Evolutionary conservation across 139 green algal species (phyloP), one percentile per base, ranked within the genome.

Genomic region (Coelastrella sp.): DNA sequence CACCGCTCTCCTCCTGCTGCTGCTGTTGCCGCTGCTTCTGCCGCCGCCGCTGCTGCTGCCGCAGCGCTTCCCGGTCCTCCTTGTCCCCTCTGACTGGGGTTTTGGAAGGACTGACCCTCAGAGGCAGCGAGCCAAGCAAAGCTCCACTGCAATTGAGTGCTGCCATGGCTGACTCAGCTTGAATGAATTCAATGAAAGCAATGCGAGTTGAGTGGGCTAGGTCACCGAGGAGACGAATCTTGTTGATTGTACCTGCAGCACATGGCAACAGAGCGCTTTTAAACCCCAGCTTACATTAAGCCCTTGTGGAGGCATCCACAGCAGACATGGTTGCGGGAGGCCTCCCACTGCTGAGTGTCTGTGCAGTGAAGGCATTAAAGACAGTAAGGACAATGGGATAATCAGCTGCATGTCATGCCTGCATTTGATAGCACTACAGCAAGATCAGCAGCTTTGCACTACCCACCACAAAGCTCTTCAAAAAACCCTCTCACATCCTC

Each of bases 131-230:
- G 5, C 97, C 97, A 25, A 99, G 90, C 72, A 99, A 89, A 1
- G 97, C 96, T 6, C 97, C 97, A 72, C 93, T 98, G 93, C 97
- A 99, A 90, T 98, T 97, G 63, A 99, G 95, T 0, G 98, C 98
- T 11, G 93, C 94, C 83, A 97, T 92, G 0, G 98, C 98, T 75
- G 93, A 94, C 84, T 98, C 96, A 61, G 94, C 94, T 8, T 95
- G 88, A 7, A 87, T 90, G 93, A 99, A 99, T 91, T 99, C 98
- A 8, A 99, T 93, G 91, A 99, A 99, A 0, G 98, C 98, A 68
- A 99, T 99, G 75, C 98, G 96, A 15, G 96, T 98, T 75, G 93
- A 89, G 86, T 99, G 97, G 22, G 97, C 93, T 19, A 95, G 93
- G 93, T 99, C 98, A 8, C 97, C 97, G 65, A 99, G 92, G 72